These are phyloP conservation scores for Jamesozyma piceae DNA, from an alignment of 805 yeast genomes.

Conservation along the genomic window DNA sequence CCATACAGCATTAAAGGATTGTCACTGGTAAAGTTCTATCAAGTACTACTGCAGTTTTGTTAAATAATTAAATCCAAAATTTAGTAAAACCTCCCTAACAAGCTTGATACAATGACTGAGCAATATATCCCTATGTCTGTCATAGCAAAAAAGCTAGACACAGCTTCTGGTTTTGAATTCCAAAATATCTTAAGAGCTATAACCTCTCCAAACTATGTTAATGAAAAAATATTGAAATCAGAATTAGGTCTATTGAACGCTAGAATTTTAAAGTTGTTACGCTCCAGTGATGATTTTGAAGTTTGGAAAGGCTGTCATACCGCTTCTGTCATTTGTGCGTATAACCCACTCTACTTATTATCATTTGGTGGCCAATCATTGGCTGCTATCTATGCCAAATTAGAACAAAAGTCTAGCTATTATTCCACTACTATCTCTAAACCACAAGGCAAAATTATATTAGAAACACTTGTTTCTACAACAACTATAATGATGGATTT, in stretches of 20 bases:
- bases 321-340: slow-evolving; percentile 36
- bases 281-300: slow-evolving; percentile 36
- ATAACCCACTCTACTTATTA: slow-evolving; percentile 29
- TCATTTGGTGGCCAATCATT: slow-evolving; percentile 26
- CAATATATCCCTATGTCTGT: slow-evolving; percentile 18
- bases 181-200: slow-evolving; percentile 20
- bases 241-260: slow-evolving; percentile 27
- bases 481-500: slow-evolving; percentile 29
- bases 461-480: slow-evolving; percentile 27
- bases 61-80: no score
- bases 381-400: slow-evolving; percentile 19
- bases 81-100: no score
- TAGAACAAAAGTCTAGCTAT: slow-evolving; percentile 22
- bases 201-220: slow-evolving; percentile 22
- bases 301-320: slow-evolving; percentile 56
- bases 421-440: slow-evolving; percentile 14
- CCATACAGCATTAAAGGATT: no score
- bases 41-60: no score
- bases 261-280: slow-evolving; percentile 35
- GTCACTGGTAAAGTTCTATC: no score
- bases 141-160: slow-evolving; percentile 23
- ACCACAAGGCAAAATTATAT: slow-evolving; percentile 15
- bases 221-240: slow-evolving; percentile 25
- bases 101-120: slow-evolving; percentile 6
- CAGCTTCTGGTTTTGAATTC: slow-evolving; percentile 24